Evolutionary conservation across 192 early-diverging fungal species (phyloP).

Genomic region (Geranomyces variabilis): DNA sequence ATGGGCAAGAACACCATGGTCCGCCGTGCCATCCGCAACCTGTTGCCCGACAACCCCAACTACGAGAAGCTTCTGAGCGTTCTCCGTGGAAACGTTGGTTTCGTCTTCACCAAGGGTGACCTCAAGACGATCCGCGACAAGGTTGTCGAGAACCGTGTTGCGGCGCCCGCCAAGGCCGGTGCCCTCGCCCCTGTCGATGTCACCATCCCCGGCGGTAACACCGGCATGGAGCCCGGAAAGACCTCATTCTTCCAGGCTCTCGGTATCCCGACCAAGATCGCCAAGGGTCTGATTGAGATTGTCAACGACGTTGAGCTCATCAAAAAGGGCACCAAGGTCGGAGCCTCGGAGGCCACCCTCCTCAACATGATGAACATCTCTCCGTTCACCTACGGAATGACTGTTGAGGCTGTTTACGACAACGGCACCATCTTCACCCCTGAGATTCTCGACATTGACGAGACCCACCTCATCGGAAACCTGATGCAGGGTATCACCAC

Average conservation of each 20-base stretch:
- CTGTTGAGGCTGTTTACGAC: conserved; percentile 90
- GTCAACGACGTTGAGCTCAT: conserved; percentile 92
- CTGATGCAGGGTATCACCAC: conserved; percentile 89
- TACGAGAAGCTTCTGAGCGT: conserved; percentile 83
- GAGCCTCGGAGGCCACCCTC: conserved; percentile 96
- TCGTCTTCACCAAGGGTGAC: conserved; percentile 99
- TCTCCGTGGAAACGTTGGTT: conserved; percentile 96
- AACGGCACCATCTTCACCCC: conserved; percentile 87
- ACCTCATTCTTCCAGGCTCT: conserved; percentile 99
- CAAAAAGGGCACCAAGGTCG: conserved; percentile 89
- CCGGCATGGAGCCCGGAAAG: conserved; percentile 99
- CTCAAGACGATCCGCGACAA: conserved; percentile 92
- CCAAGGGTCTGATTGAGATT: conserved; percentile 99
- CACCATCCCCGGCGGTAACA: conserved; percentile 93
- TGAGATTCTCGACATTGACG: conserved; percentile 89
- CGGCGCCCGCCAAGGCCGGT: conserved; percentile 95
- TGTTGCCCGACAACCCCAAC: conserved; percentile 74
- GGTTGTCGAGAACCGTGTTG: conserved; percentile 92
- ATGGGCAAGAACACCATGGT: conserved; percentile 99
- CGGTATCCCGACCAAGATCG: conserved; percentile 99
- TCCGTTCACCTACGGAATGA: conserved; percentile 99
- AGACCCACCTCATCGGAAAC: conserved; percentile 83
- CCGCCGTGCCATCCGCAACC: conserved; percentile 66
- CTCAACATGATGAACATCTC: conserved; percentile 99
- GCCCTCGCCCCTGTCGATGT: conserved; percentile 94